Evolutionary conservation across 2,329 filamentous ascomycete genomes (phyloP), one percentile per base, ranked within the genome.

Genomic region (Byssoonygena ceratinophila): DNA sequence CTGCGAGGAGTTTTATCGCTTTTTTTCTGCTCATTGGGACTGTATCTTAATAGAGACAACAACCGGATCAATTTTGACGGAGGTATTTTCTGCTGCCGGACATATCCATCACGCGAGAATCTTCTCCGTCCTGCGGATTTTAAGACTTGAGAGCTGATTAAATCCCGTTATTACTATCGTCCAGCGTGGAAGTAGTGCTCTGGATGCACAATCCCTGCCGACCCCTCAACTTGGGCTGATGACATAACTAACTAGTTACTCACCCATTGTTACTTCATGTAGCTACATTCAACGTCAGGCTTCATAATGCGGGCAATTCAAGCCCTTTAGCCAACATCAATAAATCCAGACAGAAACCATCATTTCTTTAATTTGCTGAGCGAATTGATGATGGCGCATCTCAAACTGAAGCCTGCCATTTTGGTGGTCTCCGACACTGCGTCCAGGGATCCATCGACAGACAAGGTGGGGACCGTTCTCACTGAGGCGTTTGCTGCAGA

Each of bases 401-500:
- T 54, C 45, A 61, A 59, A 49, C 73, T 97, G 11, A 84, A 74
- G 64, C 84, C 83, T 31, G 87, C 85, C 6, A 83, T 98, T 46
- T 76, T 98, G 51, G 78, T 97, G 59, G 78, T 98, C 36, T 97
- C 92, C 1, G 94, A 94, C 47, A 98, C 92, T 4, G 92, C 90
- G 4, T 81, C 83, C 7, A 76, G 80, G 59, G 84, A 95, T 66
- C 80, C 87, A 0, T 81, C 84, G 2, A 83, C 87, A 1, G 92
- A 98, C 70, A 81, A 81, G 57, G 84, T 87, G 7, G 80, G 80
- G 4, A 74, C 76, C 1, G 74, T 79, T 8, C 76, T 98, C 3
- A 76, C 79, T 45, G 74, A 83, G 49, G 81, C 88, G 12, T 83
- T 98, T 58, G 71, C 76, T 3, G 71, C 76, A 2, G 79, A 85